Evolutionary conservation across 768 basidiomycete species (phyloP).

Genomic region (Mycena galericulata): DNA sequence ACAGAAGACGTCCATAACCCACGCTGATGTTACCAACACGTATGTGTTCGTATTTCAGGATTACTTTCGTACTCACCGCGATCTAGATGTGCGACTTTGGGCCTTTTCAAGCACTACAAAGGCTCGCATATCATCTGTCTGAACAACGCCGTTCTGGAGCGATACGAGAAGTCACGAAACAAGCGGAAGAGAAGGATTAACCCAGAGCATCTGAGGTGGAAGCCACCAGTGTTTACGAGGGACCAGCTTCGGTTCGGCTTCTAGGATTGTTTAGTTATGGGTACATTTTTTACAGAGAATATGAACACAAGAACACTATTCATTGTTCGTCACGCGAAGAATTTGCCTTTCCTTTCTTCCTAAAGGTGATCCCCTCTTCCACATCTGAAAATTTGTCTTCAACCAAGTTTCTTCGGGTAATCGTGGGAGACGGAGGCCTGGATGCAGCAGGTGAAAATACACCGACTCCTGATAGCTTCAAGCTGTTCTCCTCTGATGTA

Average conservation of each 20-base stretch:
- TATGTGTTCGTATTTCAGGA: slow-evolving; percentile 58
- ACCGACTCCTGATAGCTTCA: slow-evolving; percentile 75
- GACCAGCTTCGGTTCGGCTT: slow-evolving; percentile 88
- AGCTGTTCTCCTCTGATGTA: slow-evolving; percentile 60
- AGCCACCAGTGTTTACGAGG: slow-evolving; percentile 92
- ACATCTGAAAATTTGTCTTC: slow-evolving; percentile 40
- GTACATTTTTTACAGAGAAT: slow-evolving; percentile 20
- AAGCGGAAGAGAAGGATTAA: slow-evolving; percentile 87
- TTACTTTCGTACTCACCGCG: slow-evolving; percentile 20
- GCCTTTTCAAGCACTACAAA: slow-evolving; percentile 96
- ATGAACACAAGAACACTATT: neutral
- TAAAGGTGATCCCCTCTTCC: slow-evolving; percentile 32
- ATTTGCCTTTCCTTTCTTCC: slow-evolving; percentile 15
- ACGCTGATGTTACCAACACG: slow-evolving; percentile 99
- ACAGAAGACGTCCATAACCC: slow-evolving; percentile 93
- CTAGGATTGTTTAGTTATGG: slow-evolving; percentile 41
- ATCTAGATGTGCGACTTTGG: slow-evolving; percentile 89
- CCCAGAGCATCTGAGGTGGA: slow-evolving; percentile 88
- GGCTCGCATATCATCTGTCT: slow-evolving; percentile 94
- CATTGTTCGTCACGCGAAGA: neutral
- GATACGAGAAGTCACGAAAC: slow-evolving; percentile 84
- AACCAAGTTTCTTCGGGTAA: slow-evolving; percentile 52
- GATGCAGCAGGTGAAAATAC: slow-evolving; percentile 81
- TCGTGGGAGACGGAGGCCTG: slow-evolving; percentile 72
- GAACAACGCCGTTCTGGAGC: slow-evolving; percentile 90